Evolutionary conservation across 2,329 filamentous ascomycete species (phyloP).

Genomic region (Coleophoma eucalyptorum): DNA sequence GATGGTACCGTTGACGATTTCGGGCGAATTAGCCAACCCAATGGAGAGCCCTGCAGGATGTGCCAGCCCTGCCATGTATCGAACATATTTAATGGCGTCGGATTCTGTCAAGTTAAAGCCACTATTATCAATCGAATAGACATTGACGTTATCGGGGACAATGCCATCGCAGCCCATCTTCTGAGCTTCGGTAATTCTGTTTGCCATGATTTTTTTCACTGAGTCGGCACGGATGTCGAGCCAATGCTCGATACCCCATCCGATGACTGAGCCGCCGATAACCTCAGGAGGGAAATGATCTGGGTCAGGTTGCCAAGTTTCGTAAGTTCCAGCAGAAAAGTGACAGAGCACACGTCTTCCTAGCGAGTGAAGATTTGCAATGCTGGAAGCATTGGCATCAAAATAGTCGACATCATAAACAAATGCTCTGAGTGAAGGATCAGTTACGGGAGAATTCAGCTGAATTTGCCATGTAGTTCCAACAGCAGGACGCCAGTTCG

Average conservation of each 20-base stretch:
- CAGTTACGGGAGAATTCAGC: neutral
- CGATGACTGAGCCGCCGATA: neutral
- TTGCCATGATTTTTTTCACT: neutral
- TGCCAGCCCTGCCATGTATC: neutral
- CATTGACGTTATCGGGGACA: neutral
- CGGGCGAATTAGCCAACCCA: neutral
- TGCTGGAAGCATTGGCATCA: neutral
- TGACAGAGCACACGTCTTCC: neutral
- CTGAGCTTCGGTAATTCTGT: neutral
- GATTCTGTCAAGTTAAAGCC: neutral
- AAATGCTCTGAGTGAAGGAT: neutral
- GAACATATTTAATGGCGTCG: neutral
- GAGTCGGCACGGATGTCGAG: neutral
- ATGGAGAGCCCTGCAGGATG: neutral
- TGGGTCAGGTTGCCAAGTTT: neutral
- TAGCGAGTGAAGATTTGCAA: neutral
- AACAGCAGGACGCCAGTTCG: neutral
- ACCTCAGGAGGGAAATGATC: neutral
- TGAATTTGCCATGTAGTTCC: neutral
- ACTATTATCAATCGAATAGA: neutral
- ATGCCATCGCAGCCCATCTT: neutral
- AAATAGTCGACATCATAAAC: neutral
- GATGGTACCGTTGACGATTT: neutral
- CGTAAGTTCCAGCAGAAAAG: conserved; percentile 1
- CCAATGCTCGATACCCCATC: neutral